These are phyloP conservation scores for Podila minutissima DNA, from an alignment of 192 early-diverging fungal species.

Conservation along the genomic window DNA sequence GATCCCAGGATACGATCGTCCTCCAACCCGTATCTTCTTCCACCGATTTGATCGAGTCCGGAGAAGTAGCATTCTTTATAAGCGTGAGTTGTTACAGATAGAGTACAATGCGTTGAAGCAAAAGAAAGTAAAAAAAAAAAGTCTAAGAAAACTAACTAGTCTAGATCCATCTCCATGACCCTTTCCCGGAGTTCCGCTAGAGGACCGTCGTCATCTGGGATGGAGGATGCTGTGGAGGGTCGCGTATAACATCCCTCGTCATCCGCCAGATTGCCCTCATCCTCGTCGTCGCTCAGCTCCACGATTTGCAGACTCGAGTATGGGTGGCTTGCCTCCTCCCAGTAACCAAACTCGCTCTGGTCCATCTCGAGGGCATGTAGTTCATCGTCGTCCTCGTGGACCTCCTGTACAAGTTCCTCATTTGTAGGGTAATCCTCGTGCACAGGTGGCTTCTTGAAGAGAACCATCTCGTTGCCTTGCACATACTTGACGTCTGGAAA, in stretches of 20 bases:
- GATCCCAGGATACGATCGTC: too few relatives aligned
- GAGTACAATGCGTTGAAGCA: background rate
- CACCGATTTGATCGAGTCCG: too few relatives aligned
- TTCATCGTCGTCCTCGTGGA: background rate
- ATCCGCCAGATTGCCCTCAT: constrained; percentile 30
- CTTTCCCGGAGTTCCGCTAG: background rate
- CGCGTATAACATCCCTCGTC: constrained; percentile 17
- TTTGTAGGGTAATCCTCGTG: background rate
- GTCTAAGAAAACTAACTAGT: background rate
- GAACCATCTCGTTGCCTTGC: background rate
- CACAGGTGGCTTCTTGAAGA: background rate
- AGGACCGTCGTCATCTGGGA: background rate
- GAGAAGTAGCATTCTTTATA: too few relatives aligned
- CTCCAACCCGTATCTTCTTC: too few relatives aligned
- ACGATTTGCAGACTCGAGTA: background rate
- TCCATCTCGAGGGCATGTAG: background rate
- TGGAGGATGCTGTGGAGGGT: background rate
- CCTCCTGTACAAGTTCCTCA: background rate
- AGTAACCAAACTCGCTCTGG: background rate
- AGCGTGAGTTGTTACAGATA: background rate
- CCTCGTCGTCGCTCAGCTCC: background rate
- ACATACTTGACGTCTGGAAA: background rate
- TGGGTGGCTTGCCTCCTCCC: background rate
- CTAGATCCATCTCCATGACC: background rate
- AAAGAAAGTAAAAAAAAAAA: background rate